Base-by-base conservation (phyloP, 371 early-diverging fungal genomes). In the Phascolomyces articulosus region DNA sequence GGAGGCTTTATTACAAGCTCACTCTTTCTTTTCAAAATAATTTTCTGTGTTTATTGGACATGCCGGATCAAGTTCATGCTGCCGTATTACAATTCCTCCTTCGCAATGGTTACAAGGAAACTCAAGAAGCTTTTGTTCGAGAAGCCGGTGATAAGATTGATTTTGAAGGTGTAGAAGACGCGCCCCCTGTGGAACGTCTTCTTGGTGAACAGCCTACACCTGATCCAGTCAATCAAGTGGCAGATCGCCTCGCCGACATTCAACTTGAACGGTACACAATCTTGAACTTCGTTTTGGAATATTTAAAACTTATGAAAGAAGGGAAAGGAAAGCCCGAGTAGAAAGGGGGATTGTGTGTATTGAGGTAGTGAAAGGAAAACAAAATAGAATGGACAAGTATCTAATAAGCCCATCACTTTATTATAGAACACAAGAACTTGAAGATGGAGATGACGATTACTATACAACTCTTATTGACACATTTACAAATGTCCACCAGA, bases 401-500 rank as follows among this genome's bases (percentile, higher is more conserved):
- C n/a, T n/a, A n/a, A n/a, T n/a, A n/a, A n/a, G n/a, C n/a, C n/a
- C n/a, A n/a, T n/a, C n/a, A n/a, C n/a, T n/a, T n/a, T n/a, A n/a
- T n/a, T n/a, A 26, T n/a, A 65, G 65, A 44, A 31, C 53, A 21
- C 34, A 58, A 41, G 65, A 65, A 44, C 34, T 65, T 15, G 60
- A 65, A 38, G 65, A 60, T 8, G 78, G 77, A 0, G 79, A 83
- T 54, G 66, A 63, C 9, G 65, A 68, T 20, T 78, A 75, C 47
- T 74, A 64, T 61, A 63, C 58, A 23, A 66, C 68, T 7, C 29
- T 70, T n/a, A 40, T 58, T 34, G 55, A 60, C 10, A 59, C 72
- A 0, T 66, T 69, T 11, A 53, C 70, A 9, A 69, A 66, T 26
- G 72, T 88, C 51, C 88, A 88, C 64, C 62, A 60, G 23, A 66